phyloP scores from a whole-genome alignment of 495 filamentous ascomycete genomes.

The Daldinia bambusicola region DNA sequence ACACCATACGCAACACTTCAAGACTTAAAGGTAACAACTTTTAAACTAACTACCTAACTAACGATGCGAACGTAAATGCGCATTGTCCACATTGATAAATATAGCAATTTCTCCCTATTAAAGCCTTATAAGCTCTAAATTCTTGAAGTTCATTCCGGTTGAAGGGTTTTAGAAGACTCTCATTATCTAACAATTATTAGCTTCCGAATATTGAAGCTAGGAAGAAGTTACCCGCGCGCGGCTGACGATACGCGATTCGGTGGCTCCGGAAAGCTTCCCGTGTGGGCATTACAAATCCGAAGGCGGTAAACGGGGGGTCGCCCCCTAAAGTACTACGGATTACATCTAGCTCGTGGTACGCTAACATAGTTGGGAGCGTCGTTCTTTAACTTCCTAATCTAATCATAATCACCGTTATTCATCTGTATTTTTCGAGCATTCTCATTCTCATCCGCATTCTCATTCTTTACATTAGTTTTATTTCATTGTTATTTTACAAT shows the following conservation, averaged over 20 bases:
- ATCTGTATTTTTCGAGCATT: background rate
- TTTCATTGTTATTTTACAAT: background rate
- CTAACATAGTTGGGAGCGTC: background rate
- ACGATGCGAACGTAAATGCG: no score
- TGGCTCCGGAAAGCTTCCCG: background rate
- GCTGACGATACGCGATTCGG: background rate
- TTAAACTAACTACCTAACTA: no score
- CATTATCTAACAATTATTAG: no score
- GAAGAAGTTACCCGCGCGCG: background rate
- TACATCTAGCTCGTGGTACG: background rate
- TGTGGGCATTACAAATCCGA: background rate
- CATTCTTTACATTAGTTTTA: slow-evolving; percentile 4
- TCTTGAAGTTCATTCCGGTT: no score
- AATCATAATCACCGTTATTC: background rate
- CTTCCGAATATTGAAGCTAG: no score
- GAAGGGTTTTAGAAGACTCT: no score
- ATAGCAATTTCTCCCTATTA: no score
- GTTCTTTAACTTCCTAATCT: background rate
- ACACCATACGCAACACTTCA: no score
- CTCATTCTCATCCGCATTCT: background rate
- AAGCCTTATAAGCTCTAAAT: no score
- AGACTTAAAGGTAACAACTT: no score
- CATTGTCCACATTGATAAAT: no score
- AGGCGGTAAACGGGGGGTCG: background rate
- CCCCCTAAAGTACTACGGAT: background rate